Percentiles rank a stretch among this genome's conserved stretches.
Evolutionary conservation across 2,329 filamentous ascomycete genomes (phyloP).

Genomic region (Epichloe typhina): DNA sequence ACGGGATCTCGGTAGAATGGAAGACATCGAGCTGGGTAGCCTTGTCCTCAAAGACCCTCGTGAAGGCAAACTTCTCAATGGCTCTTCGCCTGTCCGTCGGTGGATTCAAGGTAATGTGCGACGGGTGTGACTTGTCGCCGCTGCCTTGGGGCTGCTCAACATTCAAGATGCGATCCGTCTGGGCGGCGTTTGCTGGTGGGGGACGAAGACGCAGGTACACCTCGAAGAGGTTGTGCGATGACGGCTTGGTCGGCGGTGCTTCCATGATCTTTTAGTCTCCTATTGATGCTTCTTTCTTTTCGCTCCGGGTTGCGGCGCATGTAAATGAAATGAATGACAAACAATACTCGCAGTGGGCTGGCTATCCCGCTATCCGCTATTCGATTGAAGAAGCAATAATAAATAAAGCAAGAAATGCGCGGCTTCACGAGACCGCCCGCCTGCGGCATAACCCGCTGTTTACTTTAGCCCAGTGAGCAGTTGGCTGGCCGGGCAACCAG

Average conservation of each 20-base stretch:
- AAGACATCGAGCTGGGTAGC: slow-evolving; percentile 80
- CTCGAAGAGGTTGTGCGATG: slow-evolving; percentile 58
- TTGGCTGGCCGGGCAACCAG: slow-evolving; percentile 1
- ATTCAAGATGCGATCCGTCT: slow-evolving; percentile 58
- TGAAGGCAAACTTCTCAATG: slow-evolving; percentile 90
- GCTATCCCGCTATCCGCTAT: too few species aligned
- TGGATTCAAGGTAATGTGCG: slow-evolving; percentile 65
- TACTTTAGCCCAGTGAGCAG: neutral
- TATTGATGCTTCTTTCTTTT: neutral
- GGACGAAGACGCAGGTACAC: slow-evolving; percentile 79
- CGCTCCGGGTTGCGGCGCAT: neutral
- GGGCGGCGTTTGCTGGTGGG: slow-evolving; percentile 30
- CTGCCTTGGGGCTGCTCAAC: slow-evolving; percentile 48
- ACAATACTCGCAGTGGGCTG: too few species aligned
- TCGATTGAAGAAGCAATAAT: too few species aligned
- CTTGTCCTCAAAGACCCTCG: slow-evolving; percentile 79
- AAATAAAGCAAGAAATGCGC: too few species aligned
- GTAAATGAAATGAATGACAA: neutral
- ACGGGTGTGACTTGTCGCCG: slow-evolving; percentile 29
- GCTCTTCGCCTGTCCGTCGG: slow-evolving; percentile 77
- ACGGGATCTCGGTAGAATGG: slow-evolving; percentile 59
- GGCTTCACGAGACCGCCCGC: too few species aligned
- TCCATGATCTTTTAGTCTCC: slow-evolving; percentile 22
- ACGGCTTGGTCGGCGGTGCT: slow-evolving; percentile 9
- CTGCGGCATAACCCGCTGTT: neutral